Percentiles rank a stretch among this genome's conserved stretches.
Evolutionary conservation across 2,329 filamentous ascomycete species (phyloP).

Genomic region (Talaromyces islandicus): DNA sequence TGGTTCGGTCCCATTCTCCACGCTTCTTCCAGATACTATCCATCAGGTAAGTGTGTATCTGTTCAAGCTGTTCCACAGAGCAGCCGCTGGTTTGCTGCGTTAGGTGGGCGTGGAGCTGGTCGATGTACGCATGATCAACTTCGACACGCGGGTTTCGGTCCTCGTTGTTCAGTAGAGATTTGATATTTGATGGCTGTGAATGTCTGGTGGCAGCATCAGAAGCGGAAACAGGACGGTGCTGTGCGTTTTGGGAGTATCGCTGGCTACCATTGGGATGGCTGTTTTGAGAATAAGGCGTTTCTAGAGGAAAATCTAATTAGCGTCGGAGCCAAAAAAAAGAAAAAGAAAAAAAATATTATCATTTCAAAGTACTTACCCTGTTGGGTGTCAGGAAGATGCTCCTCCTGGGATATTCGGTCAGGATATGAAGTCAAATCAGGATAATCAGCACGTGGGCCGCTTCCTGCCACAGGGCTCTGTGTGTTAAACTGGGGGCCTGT

Average conservation of each 20-base stretch:
- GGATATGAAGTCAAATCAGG: constrained; percentile 49
- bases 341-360: too few species aligned
- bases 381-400: constrained; percentile 61
- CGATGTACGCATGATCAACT: constrained; percentile 48
- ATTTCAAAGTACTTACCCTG: constrained; percentile 37
- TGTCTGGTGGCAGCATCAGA: constrained; percentile 30
- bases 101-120: constrained; percentile 56
- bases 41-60: constrained; percentile 87
- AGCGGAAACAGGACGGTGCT: constrained; percentile 33
- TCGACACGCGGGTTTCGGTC: constrained; percentile 23
- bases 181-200: constrained; percentile 22
- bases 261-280: constrained; percentile 29
- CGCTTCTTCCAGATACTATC: constrained; percentile 76
- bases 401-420: constrained; percentile 49
- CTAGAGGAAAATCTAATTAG: constrained; percentile 12
- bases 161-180: constrained; percentile 29
- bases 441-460: constrained; percentile 39
- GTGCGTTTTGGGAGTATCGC: constrained; percentile 16
- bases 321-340: constrained; percentile 16
- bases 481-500: constrained; percentile 63
- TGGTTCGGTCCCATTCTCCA: constrained; percentile 75
- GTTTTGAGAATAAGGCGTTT: constrained; percentile 24
- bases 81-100: constrained; percentile 66
- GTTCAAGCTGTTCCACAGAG: constrained; percentile 89
- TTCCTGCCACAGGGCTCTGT: constrained; percentile 48